A percentile compares a stretch with the other conserved stretches of the same genome.
Evolutionary conservation across 495 filamentous ascomycete species (phyloP).

Genomic region (Talaromyces ruber): DNA sequence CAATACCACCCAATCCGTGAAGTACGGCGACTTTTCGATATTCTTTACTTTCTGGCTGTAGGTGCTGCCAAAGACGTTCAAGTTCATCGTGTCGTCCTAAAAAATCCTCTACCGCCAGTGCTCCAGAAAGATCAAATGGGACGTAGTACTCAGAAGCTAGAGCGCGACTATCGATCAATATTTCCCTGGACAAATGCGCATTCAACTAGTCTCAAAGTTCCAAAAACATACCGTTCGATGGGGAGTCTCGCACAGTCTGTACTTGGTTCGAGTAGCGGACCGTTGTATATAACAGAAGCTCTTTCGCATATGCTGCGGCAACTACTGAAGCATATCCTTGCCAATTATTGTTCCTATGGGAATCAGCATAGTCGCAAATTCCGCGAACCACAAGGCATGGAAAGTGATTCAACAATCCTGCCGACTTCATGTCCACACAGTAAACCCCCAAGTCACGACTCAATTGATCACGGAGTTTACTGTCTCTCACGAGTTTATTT

Average conservation of each 20-base stretch:
- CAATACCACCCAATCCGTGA: slow-evolving; percentile 33
- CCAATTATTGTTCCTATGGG: slow-evolving; percentile 19
- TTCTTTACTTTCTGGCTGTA: slow-evolving; percentile 11
- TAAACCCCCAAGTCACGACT: slow-evolving; percentile 4
- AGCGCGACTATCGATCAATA: background rate
- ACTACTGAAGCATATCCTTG: slow-evolving; percentile 19
- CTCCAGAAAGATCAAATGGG: slow-evolving; percentile 15
- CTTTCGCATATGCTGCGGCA: slow-evolving; percentile 17
- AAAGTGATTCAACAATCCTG: slow-evolving; percentile 18
- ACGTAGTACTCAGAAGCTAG: slow-evolving; percentile 5
- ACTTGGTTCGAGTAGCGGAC: background rate
- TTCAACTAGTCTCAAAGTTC: background rate
- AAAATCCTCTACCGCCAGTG: slow-evolving; percentile 20
- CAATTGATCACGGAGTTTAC: slow-evolving; percentile 20
- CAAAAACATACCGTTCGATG: background rate
- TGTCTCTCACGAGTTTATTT: slow-evolving; percentile 29
- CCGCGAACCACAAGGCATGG: slow-evolving; percentile 19
- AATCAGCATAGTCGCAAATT: slow-evolving; percentile 20
- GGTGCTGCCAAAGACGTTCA: slow-evolving; percentile 14
- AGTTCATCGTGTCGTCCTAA: slow-evolving; percentile 19
- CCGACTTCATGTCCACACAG: slow-evolving; percentile 28
- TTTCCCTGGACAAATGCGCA: background rate
- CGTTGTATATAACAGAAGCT: slow-evolving; percentile 5
- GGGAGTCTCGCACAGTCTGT: background rate
- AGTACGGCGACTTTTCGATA: slow-evolving; percentile 21